A percentile compares a stretch with the other conserved stretches of the same genome.
Evolutionary conservation across 768 basidiomycete species (phyloP).

Genomic region (Trametes elegans): DNA sequence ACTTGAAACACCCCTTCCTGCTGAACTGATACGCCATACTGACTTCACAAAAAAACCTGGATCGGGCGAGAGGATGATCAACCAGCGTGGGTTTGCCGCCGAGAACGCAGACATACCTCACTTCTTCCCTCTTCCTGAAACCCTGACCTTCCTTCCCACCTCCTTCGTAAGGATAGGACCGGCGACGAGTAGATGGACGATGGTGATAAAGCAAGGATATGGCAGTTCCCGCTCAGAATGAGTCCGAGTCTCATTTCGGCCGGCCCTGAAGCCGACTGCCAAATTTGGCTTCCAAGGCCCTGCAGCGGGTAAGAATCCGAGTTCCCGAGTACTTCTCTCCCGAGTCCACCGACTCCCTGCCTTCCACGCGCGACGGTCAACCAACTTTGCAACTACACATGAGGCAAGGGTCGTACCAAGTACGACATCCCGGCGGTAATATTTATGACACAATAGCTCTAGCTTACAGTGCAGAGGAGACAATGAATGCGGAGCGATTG

Average conservation of each 20-base stretch:
- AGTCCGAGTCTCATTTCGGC: constrained; percentile 11
- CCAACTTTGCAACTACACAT: not conserved
- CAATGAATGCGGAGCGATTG: constrained; percentile 16
- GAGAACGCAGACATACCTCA: constrained; percentile 44
- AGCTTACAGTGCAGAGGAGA: constrained; percentile 28
- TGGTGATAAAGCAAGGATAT: constrained; percentile 23
- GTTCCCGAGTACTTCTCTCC: too few relatives aligned
- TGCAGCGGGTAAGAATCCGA: too few relatives aligned
- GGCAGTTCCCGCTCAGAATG: too few relatives aligned
- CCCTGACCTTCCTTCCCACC: constrained; percentile 63
- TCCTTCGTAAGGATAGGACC: constrained; percentile 49
- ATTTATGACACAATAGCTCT: constrained; percentile 30
- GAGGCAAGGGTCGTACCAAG: not conserved
- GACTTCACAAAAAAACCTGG: constrained; percentile 36
- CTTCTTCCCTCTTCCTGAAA: constrained; percentile 74
- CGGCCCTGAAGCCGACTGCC: constrained; percentile 9
- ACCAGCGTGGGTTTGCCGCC: not conserved
- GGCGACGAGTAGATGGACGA: constrained; percentile 36
- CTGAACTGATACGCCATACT: constrained; percentile 81
- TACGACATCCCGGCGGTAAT: constrained; percentile 7
- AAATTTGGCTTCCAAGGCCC: not conserved
- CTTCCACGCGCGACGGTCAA: not conserved
- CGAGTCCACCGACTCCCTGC: not conserved
- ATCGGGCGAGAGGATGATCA: constrained; percentile 12
- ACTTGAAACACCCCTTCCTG: constrained; percentile 91